These are phyloP conservation scores for Suillus subalutaceus DNA, from an alignment of 768 basidiomycete genomes.

Conservation along the genomic window DNA sequence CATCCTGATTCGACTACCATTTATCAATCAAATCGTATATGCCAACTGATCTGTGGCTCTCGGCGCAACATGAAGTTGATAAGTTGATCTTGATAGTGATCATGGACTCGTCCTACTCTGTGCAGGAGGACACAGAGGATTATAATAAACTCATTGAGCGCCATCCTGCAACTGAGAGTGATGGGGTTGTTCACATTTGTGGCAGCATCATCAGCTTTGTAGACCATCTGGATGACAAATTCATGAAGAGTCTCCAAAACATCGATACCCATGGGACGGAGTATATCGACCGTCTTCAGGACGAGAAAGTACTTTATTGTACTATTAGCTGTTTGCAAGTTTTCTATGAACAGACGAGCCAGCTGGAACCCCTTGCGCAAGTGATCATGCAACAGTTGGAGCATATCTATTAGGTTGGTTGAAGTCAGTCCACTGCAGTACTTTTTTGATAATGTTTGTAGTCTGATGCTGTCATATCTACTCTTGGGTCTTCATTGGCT, in stretches of 20 bases:
- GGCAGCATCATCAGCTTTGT: conserved; percentile 96
- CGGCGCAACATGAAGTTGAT: conserved; percentile 87
- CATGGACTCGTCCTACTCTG: conserved; percentile 70
- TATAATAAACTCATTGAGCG: conserved; percentile 92
- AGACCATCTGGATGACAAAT: conserved; percentile 97
- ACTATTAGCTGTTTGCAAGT: conserved; percentile 92
- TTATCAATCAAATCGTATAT: conserved; percentile 84
- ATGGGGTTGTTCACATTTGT: conserved; percentile 81
- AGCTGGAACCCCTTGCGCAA: conserved; percentile 79
- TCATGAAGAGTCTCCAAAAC: conserved; percentile 95
- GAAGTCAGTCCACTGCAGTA: background rate
- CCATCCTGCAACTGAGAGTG: conserved; percentile 67
- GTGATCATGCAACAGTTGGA: conserved; percentile 95
- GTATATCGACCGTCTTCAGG: conserved; percentile 94
- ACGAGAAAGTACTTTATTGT: conserved; percentile 92
- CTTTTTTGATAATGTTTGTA: conserved; percentile 33
- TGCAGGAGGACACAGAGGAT: conserved; percentile 86
- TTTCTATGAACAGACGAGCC: conserved; percentile 84
- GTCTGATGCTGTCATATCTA: conserved; percentile 93
- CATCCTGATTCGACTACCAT: conserved; percentile 97
- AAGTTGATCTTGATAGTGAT: conserved; percentile 81
- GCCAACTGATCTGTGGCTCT: conserved; percentile 89
- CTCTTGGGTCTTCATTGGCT: conserved; percentile 75
- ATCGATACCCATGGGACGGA: conserved; percentile 98
- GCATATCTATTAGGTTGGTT: conserved; percentile 92